These are phyloP conservation scores for Pestalotiopsis sp. DNA, from an alignment of 2,329 filamentous ascomycete genomes.

Conservation along the genomic window DNA sequence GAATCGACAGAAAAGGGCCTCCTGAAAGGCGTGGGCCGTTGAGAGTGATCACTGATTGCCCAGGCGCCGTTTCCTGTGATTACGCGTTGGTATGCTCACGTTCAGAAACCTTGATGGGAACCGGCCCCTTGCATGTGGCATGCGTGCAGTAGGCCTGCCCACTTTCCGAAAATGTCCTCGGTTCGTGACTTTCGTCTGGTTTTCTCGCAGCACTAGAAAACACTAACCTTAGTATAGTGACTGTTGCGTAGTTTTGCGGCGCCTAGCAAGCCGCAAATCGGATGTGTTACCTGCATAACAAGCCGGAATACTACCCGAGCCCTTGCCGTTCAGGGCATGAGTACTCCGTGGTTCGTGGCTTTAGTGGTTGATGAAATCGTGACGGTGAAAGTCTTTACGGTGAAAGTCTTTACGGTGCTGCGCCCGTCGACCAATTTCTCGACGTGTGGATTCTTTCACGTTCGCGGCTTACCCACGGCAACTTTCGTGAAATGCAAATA, in stretches of 20 bases:
- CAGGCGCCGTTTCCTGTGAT: not conserved
- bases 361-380: not conserved
- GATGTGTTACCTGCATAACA: not conserved
- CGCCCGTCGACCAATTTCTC: not conserved
- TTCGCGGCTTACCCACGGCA: not conserved
- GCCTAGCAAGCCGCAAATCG: not conserved
- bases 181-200: not conserved
- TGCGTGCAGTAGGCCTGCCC: not conserved
- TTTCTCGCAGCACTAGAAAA: not conserved
- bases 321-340: not conserved
- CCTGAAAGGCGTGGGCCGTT: not conserved
- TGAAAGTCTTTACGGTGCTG: not conserved
- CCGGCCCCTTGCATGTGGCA: not conserved
- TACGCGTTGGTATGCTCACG: not conserved
- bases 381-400: not conserved
- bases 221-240: too few relatives aligned
- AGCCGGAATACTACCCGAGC: not conserved
- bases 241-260: not conserved
- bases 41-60: not conserved
- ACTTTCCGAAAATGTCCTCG: not conserved
- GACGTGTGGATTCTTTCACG: not conserved
- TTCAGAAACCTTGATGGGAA: not conserved
- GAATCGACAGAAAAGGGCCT: not conserved
- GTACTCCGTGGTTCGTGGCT: not conserved
- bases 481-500: not conserved